Evolutionary conservation across 2,329 filamentous ascomycete species (phyloP), one percentile per base, ranked within the genome.

Genomic region (Scedosporium boydii): DNA sequence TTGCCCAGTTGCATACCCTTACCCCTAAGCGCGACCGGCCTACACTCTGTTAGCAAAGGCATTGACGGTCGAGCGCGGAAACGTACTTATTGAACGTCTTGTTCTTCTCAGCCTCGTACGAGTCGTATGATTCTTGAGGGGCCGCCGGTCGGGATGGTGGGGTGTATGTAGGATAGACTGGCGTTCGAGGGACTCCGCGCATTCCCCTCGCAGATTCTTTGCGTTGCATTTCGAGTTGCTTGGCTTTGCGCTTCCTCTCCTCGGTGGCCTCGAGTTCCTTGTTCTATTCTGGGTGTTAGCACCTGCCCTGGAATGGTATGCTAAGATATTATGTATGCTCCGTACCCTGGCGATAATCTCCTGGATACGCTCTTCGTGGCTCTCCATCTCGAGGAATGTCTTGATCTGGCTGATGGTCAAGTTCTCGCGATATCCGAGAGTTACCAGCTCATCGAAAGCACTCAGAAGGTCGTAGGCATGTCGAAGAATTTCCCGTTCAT

Each of bases 1-100:
- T 98, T 98, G 76, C 95, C 95, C 63, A 99, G 82, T 76, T 98
- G 93, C 96, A 99, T 99, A 68, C 95, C 95, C 81, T 99, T 99
- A 70, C 91, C 92, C 77, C 96, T 91, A 64, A 88, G 84, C 59
- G 90, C 85, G 70, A 85, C 73, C 59, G 82, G 78, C 71, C 80
- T 85, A 66, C 62, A 55, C 59, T n/a, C 41, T 44, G 62, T 65
- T 64, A 65, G 59, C 42, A 21, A 58, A 53, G 23, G 9, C 29
- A 12, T 60, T 66, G 48, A 65, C 60, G 4, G 55, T 12, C 26
- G 26, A 27, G 38, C 62, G 62, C n/a, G 46, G 38, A 44, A 41
- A 14, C 85, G 66, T 80, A 90, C 85, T 95, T 96, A 77, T 86
- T 86, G 72, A 86, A 89, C 1, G 87, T 80, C 79, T 96, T 96